Conservation (phyloP, 768 basidiomycete species). For the Botryobasidium botryosum region DNA sequence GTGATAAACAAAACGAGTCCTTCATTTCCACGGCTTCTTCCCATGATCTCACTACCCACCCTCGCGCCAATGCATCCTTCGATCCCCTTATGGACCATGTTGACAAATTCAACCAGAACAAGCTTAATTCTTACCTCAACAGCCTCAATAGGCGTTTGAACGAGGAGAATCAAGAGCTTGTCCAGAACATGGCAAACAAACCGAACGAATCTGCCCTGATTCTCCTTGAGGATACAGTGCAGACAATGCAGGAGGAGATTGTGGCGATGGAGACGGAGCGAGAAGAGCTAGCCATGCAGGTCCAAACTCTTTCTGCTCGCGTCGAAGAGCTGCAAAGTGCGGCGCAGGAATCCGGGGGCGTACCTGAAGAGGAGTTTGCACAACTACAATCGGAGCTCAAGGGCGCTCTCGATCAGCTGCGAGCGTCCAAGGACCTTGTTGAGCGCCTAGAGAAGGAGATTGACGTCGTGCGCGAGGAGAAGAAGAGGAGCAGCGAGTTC, state of each 20-base stretch:
- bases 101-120: constrained; percentile 59
- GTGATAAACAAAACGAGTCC: constrained; percentile 36
- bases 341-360: background rate
- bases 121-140: constrained; percentile 75
- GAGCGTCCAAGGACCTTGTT: background rate
- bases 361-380: background rate
- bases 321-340: constrained; percentile 35
- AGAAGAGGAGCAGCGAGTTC: background rate
- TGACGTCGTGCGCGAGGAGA: background rate
- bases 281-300: constrained; percentile 32
- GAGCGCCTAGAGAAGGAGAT: constrained; percentile 18
- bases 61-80: constrained; percentile 65
- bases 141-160: constrained; percentile 66
- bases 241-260: constrained; percentile 2
- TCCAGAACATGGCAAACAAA: constrained; percentile 28
- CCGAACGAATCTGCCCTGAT: background rate
- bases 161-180: constrained; percentile 63
- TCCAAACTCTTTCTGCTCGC: constrained; percentile 44
- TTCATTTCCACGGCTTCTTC: constrained; percentile 74
- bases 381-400: background rate
- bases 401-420: background rate
- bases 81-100: constrained; percentile 44
- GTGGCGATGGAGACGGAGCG: constrained; percentile 15
- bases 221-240: background rate
- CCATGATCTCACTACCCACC: constrained; percentile 67